These are phyloP conservation scores for Astrocystis sublimbata DNA, from an alignment of 495 filamentous ascomycete genomes.

Conservation along the genomic window DNA sequence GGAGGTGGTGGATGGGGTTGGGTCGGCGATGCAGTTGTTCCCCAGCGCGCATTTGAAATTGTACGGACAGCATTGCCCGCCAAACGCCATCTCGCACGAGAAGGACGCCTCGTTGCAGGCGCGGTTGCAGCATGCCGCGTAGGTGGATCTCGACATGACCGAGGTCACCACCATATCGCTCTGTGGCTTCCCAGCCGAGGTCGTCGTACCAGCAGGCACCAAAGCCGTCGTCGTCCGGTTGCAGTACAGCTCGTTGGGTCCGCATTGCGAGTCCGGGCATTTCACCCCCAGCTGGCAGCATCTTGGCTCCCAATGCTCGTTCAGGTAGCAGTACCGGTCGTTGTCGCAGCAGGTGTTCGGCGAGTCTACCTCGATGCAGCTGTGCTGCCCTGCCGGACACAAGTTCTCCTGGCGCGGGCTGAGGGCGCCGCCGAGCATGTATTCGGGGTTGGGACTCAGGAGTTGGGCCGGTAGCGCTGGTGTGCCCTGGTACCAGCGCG, in stretches of 20 bases:
- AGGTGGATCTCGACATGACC: neutral
- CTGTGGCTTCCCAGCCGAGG: slow-evolving; percentile 15
- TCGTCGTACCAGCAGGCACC: slow-evolving; percentile 24
- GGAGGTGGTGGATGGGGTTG: slow-evolving; percentile 18
- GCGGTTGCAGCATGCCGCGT: slow-evolving; percentile 42
- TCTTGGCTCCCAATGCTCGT: slow-evolving; percentile 13
- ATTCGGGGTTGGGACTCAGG: slow-evolving; percentile 2
- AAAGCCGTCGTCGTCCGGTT: slow-evolving; percentile 21
- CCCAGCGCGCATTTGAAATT: slow-evolving; percentile 34
- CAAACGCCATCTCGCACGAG: slow-evolving; percentile 42
- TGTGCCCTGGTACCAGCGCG: slow-evolving; percentile 24
- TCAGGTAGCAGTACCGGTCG: slow-evolving; percentile 33
- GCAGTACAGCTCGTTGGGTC: slow-evolving; percentile 19
- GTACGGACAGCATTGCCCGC: slow-evolving; percentile 48
- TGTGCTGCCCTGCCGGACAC: slow-evolving; percentile 11
- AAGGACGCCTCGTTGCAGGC: slow-evolving; percentile 39
- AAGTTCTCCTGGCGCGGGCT: neutral
- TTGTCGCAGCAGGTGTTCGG: slow-evolving; percentile 26
- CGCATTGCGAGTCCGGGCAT: slow-evolving; percentile 39
- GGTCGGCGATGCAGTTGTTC: slow-evolving; percentile 29
- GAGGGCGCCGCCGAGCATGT: neutral
- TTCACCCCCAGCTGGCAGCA: slow-evolving; percentile 43
- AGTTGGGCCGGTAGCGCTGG: slow-evolving; percentile 24
- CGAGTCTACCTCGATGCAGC: slow-evolving; percentile 25
- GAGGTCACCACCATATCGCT: slow-evolving; percentile 18